Evolutionary conservation across 345 rosid genomes (phyloP).

Genomic region (Lepidium didymum): DNA sequence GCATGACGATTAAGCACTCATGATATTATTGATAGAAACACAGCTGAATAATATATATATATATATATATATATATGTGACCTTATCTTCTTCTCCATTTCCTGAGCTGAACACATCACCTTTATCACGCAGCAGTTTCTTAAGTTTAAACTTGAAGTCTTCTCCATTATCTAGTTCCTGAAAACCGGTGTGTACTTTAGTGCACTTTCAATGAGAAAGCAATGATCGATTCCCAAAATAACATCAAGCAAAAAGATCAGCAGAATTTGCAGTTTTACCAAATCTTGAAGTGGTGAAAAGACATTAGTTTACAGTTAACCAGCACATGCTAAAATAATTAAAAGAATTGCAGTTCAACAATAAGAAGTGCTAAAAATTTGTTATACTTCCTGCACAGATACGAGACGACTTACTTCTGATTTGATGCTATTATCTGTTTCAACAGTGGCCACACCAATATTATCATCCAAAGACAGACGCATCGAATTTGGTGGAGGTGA

Average conservation of each 20-base stretch:
- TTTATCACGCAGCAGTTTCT: conserved; percentile 59
- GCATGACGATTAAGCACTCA: neutral
- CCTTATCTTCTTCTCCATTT: conserved; percentile 72
- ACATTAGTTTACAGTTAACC: neutral
- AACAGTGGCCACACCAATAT: conserved; percentile 67
- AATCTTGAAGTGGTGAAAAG: conserved; percentile 20
- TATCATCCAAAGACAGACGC: conserved; percentile 46
- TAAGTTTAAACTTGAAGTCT: conserved; percentile 66
- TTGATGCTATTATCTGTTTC: conserved; percentile 68
- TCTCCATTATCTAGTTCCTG: conserved; percentile 58
- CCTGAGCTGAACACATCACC: conserved; percentile 61
- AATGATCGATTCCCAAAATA: neutral
- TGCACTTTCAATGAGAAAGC: neutral
- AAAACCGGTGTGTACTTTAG: conserved; percentile 1
- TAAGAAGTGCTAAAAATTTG: conserved; percentile 38
- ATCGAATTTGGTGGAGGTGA: conserved; percentile 35
- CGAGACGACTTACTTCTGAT: conserved; percentile 69
- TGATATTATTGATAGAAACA: neutral
- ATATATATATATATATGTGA: conserved; percentile 13
- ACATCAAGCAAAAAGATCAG: conserved; percentile 3
- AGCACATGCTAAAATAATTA: neutral
- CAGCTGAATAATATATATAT: neutral
- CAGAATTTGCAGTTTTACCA: neutral
- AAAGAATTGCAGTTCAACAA: neutral
- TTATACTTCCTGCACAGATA: conserved; percentile 37